Evolutionary conservation across 176 grass and related monocot genomes (phyloP).

Genomic region (Puccinellia tenuiflora): DNA sequence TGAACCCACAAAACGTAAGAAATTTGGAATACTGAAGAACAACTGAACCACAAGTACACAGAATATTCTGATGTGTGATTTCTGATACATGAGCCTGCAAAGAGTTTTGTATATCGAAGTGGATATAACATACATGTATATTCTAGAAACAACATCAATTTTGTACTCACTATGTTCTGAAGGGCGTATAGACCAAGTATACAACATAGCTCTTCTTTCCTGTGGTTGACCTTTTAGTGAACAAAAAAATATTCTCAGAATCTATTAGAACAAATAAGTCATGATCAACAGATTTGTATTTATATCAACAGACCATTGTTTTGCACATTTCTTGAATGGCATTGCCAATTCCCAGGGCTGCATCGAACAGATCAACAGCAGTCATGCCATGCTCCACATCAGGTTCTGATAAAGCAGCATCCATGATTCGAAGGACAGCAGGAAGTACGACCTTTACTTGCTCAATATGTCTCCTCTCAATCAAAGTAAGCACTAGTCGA

Average conservation of each 20-base stretch:
- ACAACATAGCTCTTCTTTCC: conserved; percentile 53
- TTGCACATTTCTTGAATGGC: conserved; percentile 73
- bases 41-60: conserved; percentile 51
- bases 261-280: conserved; percentile 17
- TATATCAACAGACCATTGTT: conserved; percentile 56
- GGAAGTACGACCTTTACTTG: conserved; percentile 77
- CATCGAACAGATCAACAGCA: conserved; percentile 51
- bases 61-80: conserved; percentile 39
- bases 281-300: not conserved
- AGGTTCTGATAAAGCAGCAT: conserved; percentile 28
- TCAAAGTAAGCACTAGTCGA: conserved; percentile 55
- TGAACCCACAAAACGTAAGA: conserved; percentile 66
- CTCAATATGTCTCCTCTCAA: conserved; percentile 76
- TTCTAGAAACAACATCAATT: not conserved
- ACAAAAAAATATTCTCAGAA: conserved; percentile 23
- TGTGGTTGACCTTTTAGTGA: conserved; percentile 38
- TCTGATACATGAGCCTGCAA: conserved; percentile 68
- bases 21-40: conserved; percentile 47
- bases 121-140: not conserved
- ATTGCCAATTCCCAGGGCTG: conserved; percentile 49
- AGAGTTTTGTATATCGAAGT: conserved; percentile 6
- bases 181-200: conserved; percentile 81
- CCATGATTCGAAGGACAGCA: conserved; percentile 70
- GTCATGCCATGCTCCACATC: conserved; percentile 43
- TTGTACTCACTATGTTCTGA: conserved; percentile 82